Conservation (phyloP, 2,329 filamentous ascomycete species). For the Thermoascus crustaceus region DNA sequence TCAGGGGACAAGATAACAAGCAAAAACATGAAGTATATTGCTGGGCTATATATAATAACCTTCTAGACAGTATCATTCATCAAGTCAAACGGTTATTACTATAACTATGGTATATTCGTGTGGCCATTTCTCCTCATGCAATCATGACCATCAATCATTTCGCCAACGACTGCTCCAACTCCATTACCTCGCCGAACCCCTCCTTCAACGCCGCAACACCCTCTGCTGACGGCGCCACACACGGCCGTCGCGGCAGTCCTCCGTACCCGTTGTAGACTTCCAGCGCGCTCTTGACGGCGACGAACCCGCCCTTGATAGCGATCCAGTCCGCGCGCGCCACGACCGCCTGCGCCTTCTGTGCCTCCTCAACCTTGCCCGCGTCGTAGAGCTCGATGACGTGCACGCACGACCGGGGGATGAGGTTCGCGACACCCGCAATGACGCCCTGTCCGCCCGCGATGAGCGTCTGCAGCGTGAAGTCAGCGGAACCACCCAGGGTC, state of each 20-base stretch:
- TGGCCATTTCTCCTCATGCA: no score
- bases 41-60: no score
- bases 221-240: slow-evolving; percentile 39
- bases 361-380: slow-evolving; percentile 66
- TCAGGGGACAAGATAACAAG: no score
- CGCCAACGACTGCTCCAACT: slow-evolving; percentile 25
- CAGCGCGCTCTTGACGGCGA: slow-evolving; percentile 77
- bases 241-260: slow-evolving; percentile 62
- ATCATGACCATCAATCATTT: slow-evolving; percentile 1
- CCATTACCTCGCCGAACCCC: slow-evolving; percentile 31
- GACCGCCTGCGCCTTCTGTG: slow-evolving; percentile 65
- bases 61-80: no score
- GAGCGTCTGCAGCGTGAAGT: slow-evolving; percentile 77
- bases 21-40: no score
- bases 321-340: slow-evolving; percentile 75
- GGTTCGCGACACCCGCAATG: slow-evolving; percentile 77
- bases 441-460: slow-evolving; percentile 72
- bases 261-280: slow-evolving; percentile 77
- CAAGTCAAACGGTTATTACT: no score
- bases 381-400: slow-evolving; percentile 69
- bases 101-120: no score
- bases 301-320: slow-evolving; percentile 71
- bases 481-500: slow-evolving; percentile 80
- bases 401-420: slow-evolving; percentile 74
- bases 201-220: slow-evolving; percentile 26